Evolutionary conservation across 176 grass and related monocot species (phyloP), one percentile per base, ranked within the genome.

Genomic region (Cenchrus americanus): DNA sequence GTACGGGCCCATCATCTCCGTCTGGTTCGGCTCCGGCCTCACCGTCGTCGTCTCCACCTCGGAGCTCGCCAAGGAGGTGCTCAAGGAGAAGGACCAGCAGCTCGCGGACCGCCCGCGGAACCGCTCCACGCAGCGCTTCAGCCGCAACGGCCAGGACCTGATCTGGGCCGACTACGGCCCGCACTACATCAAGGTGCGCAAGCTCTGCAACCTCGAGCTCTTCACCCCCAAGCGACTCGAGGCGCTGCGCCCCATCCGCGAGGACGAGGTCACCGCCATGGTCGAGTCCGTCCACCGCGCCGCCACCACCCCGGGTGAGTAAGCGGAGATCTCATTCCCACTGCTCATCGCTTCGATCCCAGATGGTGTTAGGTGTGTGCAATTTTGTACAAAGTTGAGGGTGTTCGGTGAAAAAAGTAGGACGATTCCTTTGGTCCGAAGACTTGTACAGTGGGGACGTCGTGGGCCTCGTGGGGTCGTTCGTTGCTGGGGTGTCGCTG

Each of bases 171-270:
- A 94, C 85, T 94, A 92, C 85, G 93, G 93, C 34, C 87, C 87
- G 69, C 93, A 94, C 87, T 94, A 94, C 87, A 91, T 94, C 74
- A 94, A 94, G 93, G 93, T 94, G 57, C 87, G 93, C 76, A 94
- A 92, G 93, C 75, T 94, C 69, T 94, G 93, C 85, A 94, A 94
- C 90, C 90, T 94, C 73, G 93, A 94, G 93, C 93, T 94, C 82
- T 94, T 94, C 90, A 90, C 93, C 4, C 93, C 90, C 68, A 85
- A 74, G 79, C 82, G 93, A 2, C 93, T 94, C 52, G 93, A 94
- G 93, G 85, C 85, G 8, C 93, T 94, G 21, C 90, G 93, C 32
- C 90, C 93, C 73, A 58, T 94, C 82, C 74, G 93, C 12, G 93
- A 94, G 70, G 93, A 94, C 87, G 93, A 94, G 90, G 82, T 94